Evolutionary conservation across 2,329 filamentous ascomycete genomes (phyloP).

Genomic region (Aspergillus eucalypticola): DNA sequence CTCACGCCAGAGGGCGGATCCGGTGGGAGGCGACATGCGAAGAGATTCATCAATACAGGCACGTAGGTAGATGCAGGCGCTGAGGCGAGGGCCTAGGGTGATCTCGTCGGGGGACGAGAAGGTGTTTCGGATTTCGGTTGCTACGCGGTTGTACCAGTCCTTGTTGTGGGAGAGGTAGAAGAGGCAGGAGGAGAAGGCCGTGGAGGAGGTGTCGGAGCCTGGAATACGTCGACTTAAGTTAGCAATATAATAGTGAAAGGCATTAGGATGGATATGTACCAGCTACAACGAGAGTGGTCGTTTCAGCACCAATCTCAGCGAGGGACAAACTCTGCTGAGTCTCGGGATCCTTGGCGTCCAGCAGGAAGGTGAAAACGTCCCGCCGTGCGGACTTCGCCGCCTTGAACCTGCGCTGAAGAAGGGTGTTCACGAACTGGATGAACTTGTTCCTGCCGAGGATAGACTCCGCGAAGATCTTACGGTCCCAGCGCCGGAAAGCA

Average conservation of each 20-base stretch:
- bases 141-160: constrained; percentile 29
- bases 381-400: constrained; percentile 35
- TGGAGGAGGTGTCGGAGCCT: constrained; percentile 45
- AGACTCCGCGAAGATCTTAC: constrained; percentile 16
- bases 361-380: constrained; percentile 52
- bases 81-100: constrained; percentile 33
- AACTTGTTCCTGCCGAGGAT: constrained; percentile 48
- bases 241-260: background rate
- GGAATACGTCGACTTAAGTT: background rate
- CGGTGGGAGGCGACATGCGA: constrained; percentile 34
- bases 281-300: constrained; percentile 52
- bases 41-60: constrained; percentile 46
- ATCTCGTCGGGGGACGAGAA: constrained; percentile 43
- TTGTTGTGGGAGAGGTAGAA: constrained; percentile 45
- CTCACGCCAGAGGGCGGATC: constrained; percentile 31
- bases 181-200: constrained; percentile 37
- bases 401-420: constrained; percentile 25
- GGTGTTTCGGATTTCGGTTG: constrained; percentile 34
- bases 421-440: constrained; percentile 23
- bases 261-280: constrained; percentile 27
- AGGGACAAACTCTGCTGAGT: constrained; percentile 31
- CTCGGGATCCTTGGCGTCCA: constrained; percentile 50
- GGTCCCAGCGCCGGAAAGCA: constrained; percentile 14
- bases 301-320: constrained; percentile 53
- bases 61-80: constrained; percentile 41